Base-by-base conservation (phyloP, 495 filamentous ascomycete genomes). In the Xylaria intraflava region DNA sequence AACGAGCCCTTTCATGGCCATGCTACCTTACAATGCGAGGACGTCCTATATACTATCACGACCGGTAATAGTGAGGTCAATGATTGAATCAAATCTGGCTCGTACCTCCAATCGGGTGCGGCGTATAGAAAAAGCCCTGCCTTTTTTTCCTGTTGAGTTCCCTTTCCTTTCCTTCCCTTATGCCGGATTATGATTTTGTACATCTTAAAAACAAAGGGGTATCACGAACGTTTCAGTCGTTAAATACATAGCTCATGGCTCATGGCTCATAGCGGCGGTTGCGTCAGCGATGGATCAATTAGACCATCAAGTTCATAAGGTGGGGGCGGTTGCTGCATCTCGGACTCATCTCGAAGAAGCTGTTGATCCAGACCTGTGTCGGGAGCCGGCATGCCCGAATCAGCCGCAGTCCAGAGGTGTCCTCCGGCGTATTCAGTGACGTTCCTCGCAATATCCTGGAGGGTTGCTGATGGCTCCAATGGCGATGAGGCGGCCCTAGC, bases 361-460 rank as follows among this genome's bases (percentile, higher is more conserved):
- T 57, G 53, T 12, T 48, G 46, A n/a, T 59, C 56, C 19, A 38
- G 23, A 30, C 43, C 24, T 3, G 11, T 22, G 20, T 49, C 23
- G 31, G 44, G 48, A 22, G 17, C 16, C 7, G 19, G 11, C 19
- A 17, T 8, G 16, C 30, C 26, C 30, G 24, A 23, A 19, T 56
- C 57, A 4, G 49, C 60, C n/a, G 71, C 72, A 41, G 74, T 56
- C 76, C 74, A 78, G 62, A 79, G 77, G 9, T 65, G 40, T 0
- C 66, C 67, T n/a, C 60, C 54, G 11, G 59, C 27, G n/a, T 22
- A 49, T 4, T 51, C 38, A 19, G 29, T n/a, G n/a, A n/a, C 44
- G 1, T 51, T 48, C 46, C 53, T 52, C n/a, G 35, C 55, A 29
- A 31, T 52, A 16, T 46, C 41, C 10, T 23, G 43, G 12, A 53